Base-by-base conservation (phyloP, 805 yeast genomes). In the Grigorovia humatica region DNA sequence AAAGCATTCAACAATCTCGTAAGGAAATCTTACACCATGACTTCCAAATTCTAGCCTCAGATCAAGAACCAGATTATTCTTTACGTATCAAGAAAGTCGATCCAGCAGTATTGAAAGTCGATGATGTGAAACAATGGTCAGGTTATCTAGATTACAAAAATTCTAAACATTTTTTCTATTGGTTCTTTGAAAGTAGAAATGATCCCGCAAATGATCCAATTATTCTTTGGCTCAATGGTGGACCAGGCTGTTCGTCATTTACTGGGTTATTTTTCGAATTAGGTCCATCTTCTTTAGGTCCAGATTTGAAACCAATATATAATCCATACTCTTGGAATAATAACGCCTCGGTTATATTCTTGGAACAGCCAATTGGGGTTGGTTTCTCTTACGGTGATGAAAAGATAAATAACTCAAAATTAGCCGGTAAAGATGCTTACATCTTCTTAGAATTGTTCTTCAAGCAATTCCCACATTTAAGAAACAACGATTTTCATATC, bases 201-300 rank as follows among this genome's bases (percentile, higher is more conserved):
- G 88, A 88, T 66, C 97, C 97, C 4, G 70, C 68, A 50, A 86
- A 74, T 50, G 97, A 91, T 68, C 97, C 97, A 1, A 76, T 89
- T 20, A 77, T 91, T 51, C 69, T 84, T 56, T 85, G 91, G 98
- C 74, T 90, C 60, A 90, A 90, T 65, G 97, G 97, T 57, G 96
- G 97, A 5, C 97, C 97, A 41, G 97, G 97, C 12, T 90, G 97
- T 66, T 87, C 96, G 0, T 87, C 96, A 1, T 71, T 88, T 64
- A 87, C 95, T 38, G 97, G 97, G 9, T 73, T 90, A 52, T 80
- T 91, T 60, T 88, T 90, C 63, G 98, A 91, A 68, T 76, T 89
- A 63, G 98, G 98, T 27, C 96, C 97, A 5, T 78, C 96, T 0
- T 75, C 83, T 13, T 80, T 91, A 53, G 81, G 79, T 54, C 68